These are phyloP conservation scores for Aureobasidium sp. DNA, from an alignment of 2,329 filamentous ascomycete species.

Conservation along the genomic window DNA sequence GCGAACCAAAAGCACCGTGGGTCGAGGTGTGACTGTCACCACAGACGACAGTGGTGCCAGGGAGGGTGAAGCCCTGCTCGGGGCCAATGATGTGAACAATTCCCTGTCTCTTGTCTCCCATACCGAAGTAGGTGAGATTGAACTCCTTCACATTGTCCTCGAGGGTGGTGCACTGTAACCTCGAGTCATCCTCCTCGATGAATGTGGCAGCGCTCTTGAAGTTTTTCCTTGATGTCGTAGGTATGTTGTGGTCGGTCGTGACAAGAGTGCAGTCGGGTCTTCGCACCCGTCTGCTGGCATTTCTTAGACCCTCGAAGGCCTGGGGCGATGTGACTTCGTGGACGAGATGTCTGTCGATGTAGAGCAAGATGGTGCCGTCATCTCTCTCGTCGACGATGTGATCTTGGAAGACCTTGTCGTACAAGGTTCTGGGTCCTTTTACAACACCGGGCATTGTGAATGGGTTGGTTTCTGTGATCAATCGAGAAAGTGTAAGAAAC, in stretches of 20 bases:
- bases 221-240: slow-evolving; percentile 80
- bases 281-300: slow-evolving; percentile 78
- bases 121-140: slow-evolving; percentile 91
- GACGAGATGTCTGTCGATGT: slow-evolving; percentile 93
- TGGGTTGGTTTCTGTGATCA: not conserved
- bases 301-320: slow-evolving; percentile 93
- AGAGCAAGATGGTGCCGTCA: slow-evolving; percentile 85
- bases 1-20: slow-evolving; percentile 88
- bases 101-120: slow-evolving; percentile 91
- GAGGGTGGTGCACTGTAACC: slow-evolving; percentile 87
- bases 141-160: slow-evolving; percentile 98
- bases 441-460: slow-evolving; percentile 26
- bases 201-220: slow-evolving; percentile 92
- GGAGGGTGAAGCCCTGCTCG: slow-evolving; percentile 96
- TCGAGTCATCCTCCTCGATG: slow-evolving; percentile 88
- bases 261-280: slow-evolving; percentile 94
- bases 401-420: slow-evolving; percentile 93
- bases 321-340: slow-evolving; percentile 98
- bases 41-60: slow-evolving; percentile 92
- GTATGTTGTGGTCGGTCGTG: slow-evolving; percentile 96
- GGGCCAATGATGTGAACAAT: slow-evolving; percentile 98
- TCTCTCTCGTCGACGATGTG: slow-evolving; percentile 94
- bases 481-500: not conserved
- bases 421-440: slow-evolving; percentile 58
- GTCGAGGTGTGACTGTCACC: slow-evolving; percentile 98